Evolutionary conservation across 2,329 filamentous ascomycete genomes (phyloP), one percentile per base, ranked within the genome.

Genomic region (Fusarium sp.): DNA sequence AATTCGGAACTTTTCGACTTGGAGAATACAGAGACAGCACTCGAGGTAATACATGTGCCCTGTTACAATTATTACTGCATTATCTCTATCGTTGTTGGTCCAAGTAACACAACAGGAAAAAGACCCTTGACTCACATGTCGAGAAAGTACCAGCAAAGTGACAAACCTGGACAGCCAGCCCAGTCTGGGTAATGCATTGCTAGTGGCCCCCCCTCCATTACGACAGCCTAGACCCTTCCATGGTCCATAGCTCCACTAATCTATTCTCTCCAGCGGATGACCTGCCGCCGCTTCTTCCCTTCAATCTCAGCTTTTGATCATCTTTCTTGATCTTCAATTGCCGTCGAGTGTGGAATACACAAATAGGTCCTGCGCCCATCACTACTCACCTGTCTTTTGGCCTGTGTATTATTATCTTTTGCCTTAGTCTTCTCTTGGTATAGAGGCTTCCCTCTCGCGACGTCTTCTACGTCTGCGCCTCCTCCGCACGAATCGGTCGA

Each of bases 141-240:
- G n/a, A 30, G 34, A 51, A 26, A 40, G 38, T 23, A 13, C 34
- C 23, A 38, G 13, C 15, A 38, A 38, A 36, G 51, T 16, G 51
- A 34, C 20, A 54, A 26, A 28, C 33, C 18, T 45, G 8, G 28
- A 16, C 10, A 49, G 23, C 23, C n/a, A n/a, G 28, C 20, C 23
- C 34, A 18, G 18, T 38, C 28, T 36, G 13, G 9, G 26, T 11
- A 28, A 37, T 55, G 41, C n/a, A 30, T 20, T 26, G 10, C 23
- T 40, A 9, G 34, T 20, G 34, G 26, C 34, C 6, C 52, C 6
- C 52, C 52, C 41, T 55, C 52, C 52, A 37, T 36, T 49, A 55
- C 52, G 41, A 49, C n/a, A 55, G 52, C 41, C 52, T 49, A 37
- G 52, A 49, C 52, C 52, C 41, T 47, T 36, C 23, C 40, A 46